Evolutionary conservation across 2,329 filamentous ascomycete genomes (phyloP).

Genomic region (Colletotrichum higginsianum): DNA sequence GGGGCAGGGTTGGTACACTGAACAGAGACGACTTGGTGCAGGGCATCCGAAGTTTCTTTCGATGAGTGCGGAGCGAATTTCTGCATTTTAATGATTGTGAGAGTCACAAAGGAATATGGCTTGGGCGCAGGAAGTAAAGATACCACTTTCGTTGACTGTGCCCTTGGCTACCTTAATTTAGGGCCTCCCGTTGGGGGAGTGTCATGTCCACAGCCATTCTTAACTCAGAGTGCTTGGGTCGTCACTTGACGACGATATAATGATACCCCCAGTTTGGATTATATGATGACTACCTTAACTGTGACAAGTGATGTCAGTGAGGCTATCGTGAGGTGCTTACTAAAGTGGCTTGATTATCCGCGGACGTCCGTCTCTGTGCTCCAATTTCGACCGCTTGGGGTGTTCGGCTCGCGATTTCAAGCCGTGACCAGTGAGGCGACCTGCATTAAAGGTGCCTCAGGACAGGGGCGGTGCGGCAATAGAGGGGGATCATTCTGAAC

Average conservation of each 20-base stretch:
- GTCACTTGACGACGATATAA: constrained; percentile 37
- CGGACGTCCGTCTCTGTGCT: constrained; percentile 9
- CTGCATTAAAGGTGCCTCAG: constrained; percentile 15
- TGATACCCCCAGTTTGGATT: constrained; percentile 36
- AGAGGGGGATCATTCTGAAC: background rate
- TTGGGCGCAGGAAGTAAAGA: constrained; percentile 25
- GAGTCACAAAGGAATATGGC: background rate
- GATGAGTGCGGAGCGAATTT: constrained; percentile 47
- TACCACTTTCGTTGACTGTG: constrained; percentile 16
- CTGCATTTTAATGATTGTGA: background rate
- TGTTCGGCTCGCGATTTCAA: constrained; percentile 19
- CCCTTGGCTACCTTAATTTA: constrained; percentile 28
- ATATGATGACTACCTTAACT: background rate
- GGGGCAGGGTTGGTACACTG: constrained; percentile 54
- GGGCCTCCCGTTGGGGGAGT: background rate
- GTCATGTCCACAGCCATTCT: constrained; percentile 14
- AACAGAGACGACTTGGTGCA: constrained; percentile 57
- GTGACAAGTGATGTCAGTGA: constrained; percentile 27
- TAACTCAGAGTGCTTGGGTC: constrained; percentile 29
- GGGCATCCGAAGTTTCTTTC: constrained; percentile 62
- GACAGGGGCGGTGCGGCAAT: constrained; percentile 7
- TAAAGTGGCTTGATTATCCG: background rate
- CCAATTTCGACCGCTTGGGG: background rate
- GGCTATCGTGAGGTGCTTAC: constrained; percentile 21
- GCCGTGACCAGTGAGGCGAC: constrained; percentile 9